phyloP scores from a whole-genome alignment of 108 stramenopile species.

The Nitzschia sp. region DNA sequence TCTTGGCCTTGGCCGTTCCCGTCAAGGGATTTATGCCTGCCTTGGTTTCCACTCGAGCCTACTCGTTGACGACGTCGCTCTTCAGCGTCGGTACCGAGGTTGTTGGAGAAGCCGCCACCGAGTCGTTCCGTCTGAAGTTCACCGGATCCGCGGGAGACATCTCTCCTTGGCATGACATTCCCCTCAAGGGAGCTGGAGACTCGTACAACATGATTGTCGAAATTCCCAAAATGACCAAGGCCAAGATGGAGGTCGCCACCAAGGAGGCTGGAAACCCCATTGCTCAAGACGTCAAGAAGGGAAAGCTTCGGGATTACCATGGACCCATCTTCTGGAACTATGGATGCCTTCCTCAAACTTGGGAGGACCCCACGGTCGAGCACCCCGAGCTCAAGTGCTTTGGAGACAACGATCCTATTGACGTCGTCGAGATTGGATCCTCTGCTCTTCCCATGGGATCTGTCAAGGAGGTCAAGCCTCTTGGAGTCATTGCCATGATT shows the following conservation, averaged over 20 bases:
- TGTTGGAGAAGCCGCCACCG: conserved; percentile 70
- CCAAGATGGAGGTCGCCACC: conserved; percentile 98
- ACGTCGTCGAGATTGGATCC: conserved; percentile 98
- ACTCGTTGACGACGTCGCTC: conserved; percentile 17
- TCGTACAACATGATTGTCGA: conserved; percentile 94
- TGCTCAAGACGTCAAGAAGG: conserved; percentile 98
- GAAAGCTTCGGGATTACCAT: conserved; percentile 96
- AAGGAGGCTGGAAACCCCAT: conserved; percentile 97
- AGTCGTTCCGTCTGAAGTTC: conserved; percentile 84
- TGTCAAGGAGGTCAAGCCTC: conserved; percentile 91
- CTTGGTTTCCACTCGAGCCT: conserved; percentile 18
- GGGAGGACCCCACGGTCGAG: conserved; percentile 93
- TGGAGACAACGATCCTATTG: conserved; percentile 98
- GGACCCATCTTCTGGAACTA: conserved; percentile 99
- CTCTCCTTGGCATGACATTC: conserved; percentile 90
- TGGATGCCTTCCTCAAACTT: conserved; percentile 98
- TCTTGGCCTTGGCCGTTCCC: conserved; percentile 45
- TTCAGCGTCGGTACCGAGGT: conserved; percentile 50
- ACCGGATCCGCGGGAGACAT: conserved; percentile 54
- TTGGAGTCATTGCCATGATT: conserved; percentile 99
- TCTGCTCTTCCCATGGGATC: conserved; percentile 76
- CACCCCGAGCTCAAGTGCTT: conserved; percentile 92
- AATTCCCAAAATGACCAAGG: conserved; percentile 98
- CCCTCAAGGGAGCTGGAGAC: conserved; percentile 49
- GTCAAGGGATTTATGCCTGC: conserved; percentile 54